These are phyloP conservation scores for Scenedesmus sp. DNA, from an alignment of 163 green algal species.

Conservation along the genomic window DNA sequence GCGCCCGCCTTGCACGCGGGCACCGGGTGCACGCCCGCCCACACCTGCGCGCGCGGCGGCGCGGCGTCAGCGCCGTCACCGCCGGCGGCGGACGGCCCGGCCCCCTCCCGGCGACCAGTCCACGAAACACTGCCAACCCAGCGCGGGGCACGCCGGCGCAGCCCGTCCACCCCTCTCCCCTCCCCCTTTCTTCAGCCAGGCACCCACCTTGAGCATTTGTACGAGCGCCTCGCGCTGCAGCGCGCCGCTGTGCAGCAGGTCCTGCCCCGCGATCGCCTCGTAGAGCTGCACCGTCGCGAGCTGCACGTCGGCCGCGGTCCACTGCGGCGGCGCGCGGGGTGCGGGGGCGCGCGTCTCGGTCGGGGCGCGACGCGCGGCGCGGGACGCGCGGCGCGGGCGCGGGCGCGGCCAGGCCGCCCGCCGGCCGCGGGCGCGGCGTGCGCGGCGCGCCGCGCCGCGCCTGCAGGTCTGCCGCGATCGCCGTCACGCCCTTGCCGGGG, in stretches of 20 bases:
- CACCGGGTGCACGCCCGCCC: too few species aligned
- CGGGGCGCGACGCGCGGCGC: too few species aligned
- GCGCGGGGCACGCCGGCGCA: not conserved
- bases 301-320: constrained; percentile 29
- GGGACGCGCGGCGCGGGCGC: too few species aligned
- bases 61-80: too few species aligned
- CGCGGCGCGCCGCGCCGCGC: too few species aligned
- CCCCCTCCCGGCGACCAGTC: not conserved
- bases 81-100: too few species aligned
- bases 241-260: constrained; percentile 8
- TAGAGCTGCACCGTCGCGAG: constrained; percentile 16
- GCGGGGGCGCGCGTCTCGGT: too few species aligned
- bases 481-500: not conserved
- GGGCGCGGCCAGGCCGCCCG: too few species aligned
- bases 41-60: not conserved
- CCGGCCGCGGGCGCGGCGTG: too few species aligned
- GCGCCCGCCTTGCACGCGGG: not conserved
- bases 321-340: too few species aligned
- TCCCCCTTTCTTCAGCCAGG: not conserved
- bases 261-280: constrained; percentile 16
- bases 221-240: constrained; percentile 6
- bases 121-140: not conserved
- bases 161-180: not conserved
- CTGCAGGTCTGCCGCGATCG: constrained; percentile 4
- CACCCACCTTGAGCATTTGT: constrained; percentile 8